Conservation (phyloP, 805 yeast species). For the Candida easanensis region DNA sequence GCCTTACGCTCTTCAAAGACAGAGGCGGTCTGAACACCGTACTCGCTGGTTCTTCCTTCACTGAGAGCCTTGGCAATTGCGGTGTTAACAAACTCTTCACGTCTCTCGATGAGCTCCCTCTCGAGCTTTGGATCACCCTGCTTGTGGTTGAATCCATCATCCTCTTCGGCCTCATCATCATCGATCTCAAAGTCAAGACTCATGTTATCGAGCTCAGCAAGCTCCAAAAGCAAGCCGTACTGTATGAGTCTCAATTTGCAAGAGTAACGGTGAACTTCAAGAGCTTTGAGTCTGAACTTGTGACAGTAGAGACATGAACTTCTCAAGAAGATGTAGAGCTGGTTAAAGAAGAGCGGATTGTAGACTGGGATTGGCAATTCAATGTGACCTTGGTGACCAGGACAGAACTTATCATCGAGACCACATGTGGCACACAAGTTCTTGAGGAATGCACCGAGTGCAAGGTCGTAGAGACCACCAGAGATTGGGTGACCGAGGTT, state of each 20-base stretch:
- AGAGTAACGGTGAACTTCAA: conserved; percentile 71
- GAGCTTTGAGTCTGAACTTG: conserved; percentile 64
- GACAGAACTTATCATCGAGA: conserved; percentile 88
- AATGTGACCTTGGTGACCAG: conserved; percentile 98
- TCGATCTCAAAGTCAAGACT: conserved; percentile 35
- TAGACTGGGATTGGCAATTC: conserved; percentile 95
- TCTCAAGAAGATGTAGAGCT: conserved; percentile 80
- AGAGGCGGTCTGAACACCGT: conserved; percentile 78
- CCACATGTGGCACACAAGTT: conserved; percentile 94
- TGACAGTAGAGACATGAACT: conserved; percentile 89
- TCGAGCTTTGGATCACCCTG: conserved; percentile 36
- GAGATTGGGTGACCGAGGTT: conserved; percentile 93
- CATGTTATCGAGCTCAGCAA: conserved; percentile 68
- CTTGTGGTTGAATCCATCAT: conserved; percentile 29
- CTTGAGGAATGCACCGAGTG: conserved; percentile 90
- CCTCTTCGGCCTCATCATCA: conserved; percentile 48
- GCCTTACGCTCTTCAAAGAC: conserved; percentile 84
- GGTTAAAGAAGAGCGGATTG: conserved; percentile 92
- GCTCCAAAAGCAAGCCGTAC: conserved; percentile 82
- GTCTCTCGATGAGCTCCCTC: conserved; percentile 49
- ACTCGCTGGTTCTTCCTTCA: conserved; percentile 66
- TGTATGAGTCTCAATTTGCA: conserved; percentile 82
- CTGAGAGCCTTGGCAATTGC: conserved; percentile 70
- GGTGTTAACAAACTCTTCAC: conserved; percentile 69
- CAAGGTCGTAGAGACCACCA: conserved; percentile 90